Evolutionary conservation across 257 asterid genomes (phyloP), one percentile per base, ranked within the genome.

Genomic region (Schizonepeta tenuifolia): DNA sequence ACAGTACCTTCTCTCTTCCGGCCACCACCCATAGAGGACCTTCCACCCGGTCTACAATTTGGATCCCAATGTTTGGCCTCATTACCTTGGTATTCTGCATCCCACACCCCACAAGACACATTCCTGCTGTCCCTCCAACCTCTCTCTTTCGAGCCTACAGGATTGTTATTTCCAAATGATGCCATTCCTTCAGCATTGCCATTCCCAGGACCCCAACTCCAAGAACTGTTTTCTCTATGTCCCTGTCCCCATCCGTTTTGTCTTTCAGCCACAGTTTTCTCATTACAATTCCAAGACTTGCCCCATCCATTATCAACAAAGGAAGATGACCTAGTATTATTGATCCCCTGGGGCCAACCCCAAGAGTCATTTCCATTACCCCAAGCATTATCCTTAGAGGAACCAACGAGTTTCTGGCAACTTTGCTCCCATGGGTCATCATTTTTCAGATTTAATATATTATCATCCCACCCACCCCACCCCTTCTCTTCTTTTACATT

Each of bases 1-100:
- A 77, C 57, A 67, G 95, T 67, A 71, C 90, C 77, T 78, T 89
- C 98, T 79, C 97, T 84, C 80, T 93, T 93, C 74, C 84, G 83
- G 67, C 80, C 80, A 83, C 87, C 83, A 69, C 88, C 85, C 68
- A 82, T 67, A 41, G 18, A 77, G 7, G 80, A 72, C 75, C 83
- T 65, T 33, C 85, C 82, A 66, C 82, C 89, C 41, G 69, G 61
- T 28, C 46, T 68, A 38, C 36, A 62, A 57, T 83, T 71, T 50
- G 80, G 78, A 71, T 83, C 89, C 69, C 80, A 51, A 80, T 72
- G 13, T 12, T 57, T 81, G 21, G 72, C 44, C 36, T 68, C 82
- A 47, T 76, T 72, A 65, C 41, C 82, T 47, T 57, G 80, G 67
- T 51, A 56, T 56, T 40, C 81, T 36, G 79, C 59, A 9, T 61